phyloP scores from a whole-genome alignment of 345 rosid genomes.

The Clausena lansium region DNA sequence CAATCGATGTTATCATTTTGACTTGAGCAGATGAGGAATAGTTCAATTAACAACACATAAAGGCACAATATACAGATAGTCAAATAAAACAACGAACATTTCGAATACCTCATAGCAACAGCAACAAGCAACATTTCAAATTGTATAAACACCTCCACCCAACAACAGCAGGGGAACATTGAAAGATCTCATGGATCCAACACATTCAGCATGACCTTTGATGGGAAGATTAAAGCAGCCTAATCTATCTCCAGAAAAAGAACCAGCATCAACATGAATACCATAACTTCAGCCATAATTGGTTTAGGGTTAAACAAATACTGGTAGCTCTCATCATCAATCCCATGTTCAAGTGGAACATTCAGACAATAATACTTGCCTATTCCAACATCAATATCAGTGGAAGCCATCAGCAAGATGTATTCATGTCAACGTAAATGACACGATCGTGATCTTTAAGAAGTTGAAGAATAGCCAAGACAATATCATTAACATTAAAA shows the following conservation, averaged over 20 bases:
- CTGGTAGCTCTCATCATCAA: conserved; percentile 75
- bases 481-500: conserved; percentile 74
- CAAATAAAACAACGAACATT: background rate
- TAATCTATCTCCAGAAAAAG: conserved; percentile 67
- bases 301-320: conserved; percentile 50
- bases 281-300: conserved; percentile 64
- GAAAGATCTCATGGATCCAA: conserved; percentile 69
- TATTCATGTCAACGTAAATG: conserved; percentile 67
- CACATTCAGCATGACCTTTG: conserved; percentile 86
- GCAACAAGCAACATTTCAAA: conserved; percentile 77
- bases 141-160: conserved; percentile 79
- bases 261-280: conserved; percentile 72
- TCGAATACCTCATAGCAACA: conserved; percentile 64
- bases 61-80: too few species aligned
- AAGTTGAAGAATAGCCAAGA: conserved; percentile 68
- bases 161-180: conserved; percentile 63
- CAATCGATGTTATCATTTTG: too few species aligned
- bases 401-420: conserved; percentile 70
- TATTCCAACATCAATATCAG: conserved; percentile 50
- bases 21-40: too few species aligned
- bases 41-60: too few species aligned
- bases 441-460: conserved; percentile 74
- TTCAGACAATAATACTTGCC: conserved; percentile 68
- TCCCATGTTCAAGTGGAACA: conserved; percentile 72
- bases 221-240: conserved; percentile 70